A percentile compares a stretch with the other conserved stretches of the same genome.
phyloP scores from a whole-genome alignment of 306 rosid genomes.

The Medicago ruthenica region DNA sequence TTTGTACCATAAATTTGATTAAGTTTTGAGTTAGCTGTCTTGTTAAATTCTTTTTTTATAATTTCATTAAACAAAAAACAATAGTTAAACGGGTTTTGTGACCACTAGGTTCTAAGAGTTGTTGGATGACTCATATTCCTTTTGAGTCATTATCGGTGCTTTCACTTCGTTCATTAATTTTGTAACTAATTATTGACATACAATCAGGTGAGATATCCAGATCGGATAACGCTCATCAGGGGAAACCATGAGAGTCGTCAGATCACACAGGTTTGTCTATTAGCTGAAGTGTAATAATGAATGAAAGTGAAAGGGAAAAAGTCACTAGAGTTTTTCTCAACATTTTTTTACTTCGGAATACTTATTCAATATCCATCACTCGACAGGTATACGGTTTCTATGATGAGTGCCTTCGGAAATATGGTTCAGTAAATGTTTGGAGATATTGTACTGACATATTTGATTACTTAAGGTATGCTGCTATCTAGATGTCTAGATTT shows the following conservation, averaged over 20 bases:
- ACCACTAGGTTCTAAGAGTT: slow-evolving; percentile 3
- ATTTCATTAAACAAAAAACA: neutral
- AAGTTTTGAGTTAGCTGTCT: slow-evolving; percentile 8
- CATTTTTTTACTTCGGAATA: slow-evolving; percentile 34
- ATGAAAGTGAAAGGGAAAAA: neutral
- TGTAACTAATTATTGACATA: slow-evolving; percentile 40
- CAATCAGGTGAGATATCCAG: slow-evolving; percentile 96
- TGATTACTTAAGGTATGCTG: slow-evolving; percentile 86
- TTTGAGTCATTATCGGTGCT: slow-evolving; percentile 10
- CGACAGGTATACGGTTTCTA: slow-evolving; percentile 99
- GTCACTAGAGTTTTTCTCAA: slow-evolving; percentile 18
- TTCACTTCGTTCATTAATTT: slow-evolving; percentile 19
- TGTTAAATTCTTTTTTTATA: slow-evolving; percentile 4
- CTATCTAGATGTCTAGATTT: slow-evolving; percentile 33
- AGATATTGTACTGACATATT: slow-evolving; percentile 98
- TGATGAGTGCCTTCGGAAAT: slow-evolving; percentile 98
- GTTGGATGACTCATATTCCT: neutral
- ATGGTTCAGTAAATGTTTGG: slow-evolving; percentile 99
- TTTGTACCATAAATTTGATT: neutral
- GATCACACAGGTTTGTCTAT: slow-evolving; percentile 87
- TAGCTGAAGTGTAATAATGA: slow-evolving; percentile 17
- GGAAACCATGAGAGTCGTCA: slow-evolving; percentile 99
- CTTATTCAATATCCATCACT: slow-evolving; percentile 49
- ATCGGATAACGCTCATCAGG: slow-evolving; percentile 97
- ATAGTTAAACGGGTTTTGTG: neutral